These are phyloP conservation scores for Malus hybrid DNA, from an alignment of 331 rosid genomes.

Conservation along the genomic window DNA sequence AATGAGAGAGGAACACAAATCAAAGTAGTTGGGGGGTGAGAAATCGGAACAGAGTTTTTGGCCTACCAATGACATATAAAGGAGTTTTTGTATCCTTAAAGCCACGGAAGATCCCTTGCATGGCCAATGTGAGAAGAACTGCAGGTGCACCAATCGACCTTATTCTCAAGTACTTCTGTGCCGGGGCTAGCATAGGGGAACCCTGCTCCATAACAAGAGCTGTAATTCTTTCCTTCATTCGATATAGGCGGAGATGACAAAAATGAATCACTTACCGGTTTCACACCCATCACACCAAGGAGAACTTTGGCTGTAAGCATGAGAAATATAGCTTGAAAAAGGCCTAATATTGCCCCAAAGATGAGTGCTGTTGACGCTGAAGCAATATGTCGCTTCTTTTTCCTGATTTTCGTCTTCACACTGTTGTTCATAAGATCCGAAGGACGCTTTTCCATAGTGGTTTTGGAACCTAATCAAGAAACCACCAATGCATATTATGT, in stretches of 20 bases:
- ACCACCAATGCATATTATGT: neutral
- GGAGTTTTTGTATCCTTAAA: conserved; percentile 97
- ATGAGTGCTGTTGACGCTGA: conserved; percentile 97
- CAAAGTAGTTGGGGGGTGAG: neutral
- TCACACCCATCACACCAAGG: conserved; percentile 80
- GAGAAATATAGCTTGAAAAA: conserved; percentile 73
- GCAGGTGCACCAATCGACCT: conserved; percentile 97
- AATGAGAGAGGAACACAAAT: neutral
- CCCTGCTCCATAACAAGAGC: conserved; percentile 23
- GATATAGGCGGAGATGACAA: neutral
- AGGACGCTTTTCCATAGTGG: conserved; percentile 12
- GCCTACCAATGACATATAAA: conserved; percentile 72
- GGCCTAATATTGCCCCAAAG: conserved; percentile 75
- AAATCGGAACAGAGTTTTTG: neutral
- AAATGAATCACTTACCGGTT: conserved; percentile 43
- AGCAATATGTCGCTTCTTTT: conserved; percentile 54
- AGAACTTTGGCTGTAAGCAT: conserved; percentile 64
- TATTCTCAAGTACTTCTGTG: conserved; percentile 63
- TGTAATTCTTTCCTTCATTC: neutral
- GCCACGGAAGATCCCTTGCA: conserved; percentile 98
- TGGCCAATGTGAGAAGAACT: conserved; percentile 91
- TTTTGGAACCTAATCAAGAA: conserved; percentile 30
- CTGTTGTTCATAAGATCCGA: conserved; percentile 9
- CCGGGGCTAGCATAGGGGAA: conserved; percentile 89
- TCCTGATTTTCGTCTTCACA: conserved; percentile 26